Evolutionary conservation across 139 green algal species (phyloP).

Genomic region (Chlamydomonas applanata): DNA sequence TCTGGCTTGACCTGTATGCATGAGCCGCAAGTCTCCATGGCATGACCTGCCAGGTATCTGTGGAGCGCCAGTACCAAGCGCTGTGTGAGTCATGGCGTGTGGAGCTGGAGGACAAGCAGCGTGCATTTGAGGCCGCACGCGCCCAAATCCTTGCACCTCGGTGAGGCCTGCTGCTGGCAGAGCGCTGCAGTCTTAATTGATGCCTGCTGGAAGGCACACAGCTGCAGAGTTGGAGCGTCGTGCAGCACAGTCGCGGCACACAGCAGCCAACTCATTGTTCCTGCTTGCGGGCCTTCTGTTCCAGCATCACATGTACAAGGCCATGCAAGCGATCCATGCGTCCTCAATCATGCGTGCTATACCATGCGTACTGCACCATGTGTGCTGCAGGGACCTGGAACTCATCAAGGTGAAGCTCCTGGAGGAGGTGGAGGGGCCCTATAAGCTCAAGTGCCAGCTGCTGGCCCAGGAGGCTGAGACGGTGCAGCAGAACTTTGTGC

Average conservation of each 20-base stretch:
- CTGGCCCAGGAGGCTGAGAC: slow-evolving; percentile 55
- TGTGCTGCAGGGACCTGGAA: slow-evolving; percentile 49
- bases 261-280: too few relatives aligned
- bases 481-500: slow-evolving; percentile 43
- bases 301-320: too few relatives aligned
- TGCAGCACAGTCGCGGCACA: too few relatives aligned
- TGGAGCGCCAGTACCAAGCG: slow-evolving; percentile 55
- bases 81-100: slow-evolving; percentile 57
- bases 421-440: slow-evolving; percentile 54
- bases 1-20: too few relatives aligned
- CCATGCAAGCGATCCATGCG: too few relatives aligned
- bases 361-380: neutral
- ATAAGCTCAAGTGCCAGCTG: slow-evolving; percentile 48
- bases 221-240: too few relatives aligned
- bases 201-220: too few relatives aligned
- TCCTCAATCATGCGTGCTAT: too few relatives aligned
- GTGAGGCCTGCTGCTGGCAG: slow-evolving; percentile 15
- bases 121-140: slow-evolving; percentile 44
- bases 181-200: too few relatives aligned
- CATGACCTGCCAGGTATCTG: slow-evolving; percentile 22
- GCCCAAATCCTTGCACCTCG: slow-evolving; percentile 49
- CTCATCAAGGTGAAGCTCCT: slow-evolving; percentile 52
- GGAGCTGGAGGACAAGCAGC: slow-evolving; percentile 63
- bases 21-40: neutral
- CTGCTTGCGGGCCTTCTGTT: too few relatives aligned